phyloP scores from a whole-genome alignment of 257 asterid genomes.

The Asclepias syriaca region DNA sequence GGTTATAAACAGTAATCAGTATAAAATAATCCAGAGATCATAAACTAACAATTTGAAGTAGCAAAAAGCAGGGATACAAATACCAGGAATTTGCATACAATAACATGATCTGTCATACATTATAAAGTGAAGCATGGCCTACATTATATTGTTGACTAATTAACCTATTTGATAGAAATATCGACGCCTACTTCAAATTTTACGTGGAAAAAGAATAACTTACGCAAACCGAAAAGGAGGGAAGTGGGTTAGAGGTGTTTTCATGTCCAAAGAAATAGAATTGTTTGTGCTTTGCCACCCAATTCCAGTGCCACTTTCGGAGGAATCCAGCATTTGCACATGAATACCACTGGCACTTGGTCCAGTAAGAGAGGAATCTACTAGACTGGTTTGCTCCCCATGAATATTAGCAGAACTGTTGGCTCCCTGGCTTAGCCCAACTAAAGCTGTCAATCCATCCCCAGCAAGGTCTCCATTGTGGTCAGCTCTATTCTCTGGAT shows the following conservation, averaged over 20 bases:
- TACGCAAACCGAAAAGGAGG: conserved; percentile 97
- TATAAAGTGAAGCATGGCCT: background rate
- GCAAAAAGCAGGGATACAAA: background rate
- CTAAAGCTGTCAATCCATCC: conserved; percentile 93
- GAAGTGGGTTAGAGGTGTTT: conserved; percentile 88
- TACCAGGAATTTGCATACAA: background rate
- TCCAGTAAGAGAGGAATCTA: conserved; percentile 43
- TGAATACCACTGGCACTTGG: conserved; percentile 53
- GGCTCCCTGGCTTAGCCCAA: conserved; percentile 87
- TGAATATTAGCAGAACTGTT: conserved; percentile 41
- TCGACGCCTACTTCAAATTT: background rate
- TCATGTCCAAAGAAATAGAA: conserved; percentile 81
- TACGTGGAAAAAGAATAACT: conserved; percentile 31
- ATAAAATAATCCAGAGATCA: background rate
- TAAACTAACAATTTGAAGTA: background rate
- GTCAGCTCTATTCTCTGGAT: conserved; percentile 66
- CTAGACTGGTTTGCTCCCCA: conserved; percentile 46
- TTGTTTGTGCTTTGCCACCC: conserved; percentile 72
- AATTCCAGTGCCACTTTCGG: conserved; percentile 50
- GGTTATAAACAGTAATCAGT: background rate
- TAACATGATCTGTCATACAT: background rate
- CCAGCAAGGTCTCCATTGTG: conserved; percentile 70
- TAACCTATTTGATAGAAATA: background rate
- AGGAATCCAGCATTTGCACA: conserved; percentile 58
- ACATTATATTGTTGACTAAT: background rate